A percentile compares a stretch with the other conserved stretches of the same genome.
Conservation (phyloP, 2,329 filamentous ascomycete genomes). For the Penicillium sp. region DNA sequence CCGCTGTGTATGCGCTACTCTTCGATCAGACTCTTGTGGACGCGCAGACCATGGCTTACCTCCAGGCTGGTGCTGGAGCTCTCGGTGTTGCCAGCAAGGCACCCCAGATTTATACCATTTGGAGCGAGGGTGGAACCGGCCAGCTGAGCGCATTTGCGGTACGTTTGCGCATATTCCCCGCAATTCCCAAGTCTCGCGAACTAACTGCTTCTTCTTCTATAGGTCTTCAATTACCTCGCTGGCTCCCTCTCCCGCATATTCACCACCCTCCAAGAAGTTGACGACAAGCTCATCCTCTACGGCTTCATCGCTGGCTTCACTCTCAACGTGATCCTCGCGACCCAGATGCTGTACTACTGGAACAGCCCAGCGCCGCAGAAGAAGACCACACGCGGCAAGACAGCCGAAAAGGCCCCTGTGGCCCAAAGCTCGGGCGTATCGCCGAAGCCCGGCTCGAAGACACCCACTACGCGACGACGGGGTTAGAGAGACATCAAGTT, state of each 20-base stretch:
- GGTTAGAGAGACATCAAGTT: constrained; percentile 45
- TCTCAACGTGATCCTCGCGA: constrained; percentile 84
- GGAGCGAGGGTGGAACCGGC: constrained; percentile 82
- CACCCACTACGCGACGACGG: constrained; percentile 60
- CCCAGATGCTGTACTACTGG: constrained; percentile 97
- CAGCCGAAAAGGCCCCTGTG: constrained; percentile 33
- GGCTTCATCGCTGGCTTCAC: constrained; percentile 88
- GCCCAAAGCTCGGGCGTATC: constrained; percentile 48
- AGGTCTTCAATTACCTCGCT: constrained; percentile 98
- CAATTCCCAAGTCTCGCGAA: not conserved
- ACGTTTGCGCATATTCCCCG: constrained; percentile 46
- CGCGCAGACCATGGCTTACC: constrained; percentile 68
- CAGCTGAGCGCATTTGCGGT: constrained; percentile 97
- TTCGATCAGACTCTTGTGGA: constrained; percentile 65
- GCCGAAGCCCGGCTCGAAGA: constrained; percentile 49
- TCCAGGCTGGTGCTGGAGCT: constrained; percentile 83
- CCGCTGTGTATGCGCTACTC: constrained; percentile 71
- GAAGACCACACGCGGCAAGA: constrained; percentile 38
- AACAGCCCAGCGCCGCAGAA: constrained; percentile 59
- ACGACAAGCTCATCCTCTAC: constrained; percentile 94
- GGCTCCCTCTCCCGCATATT: constrained; percentile 95
- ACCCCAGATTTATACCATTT: constrained; percentile 89
- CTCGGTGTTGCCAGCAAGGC: constrained; percentile 88
- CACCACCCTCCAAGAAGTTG: constrained; percentile 95
- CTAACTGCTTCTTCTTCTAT: constrained; percentile 15